phyloP scores from a whole-genome alignment of 371 early-diverging fungal species.

The Parasitella parasitica region DNA sequence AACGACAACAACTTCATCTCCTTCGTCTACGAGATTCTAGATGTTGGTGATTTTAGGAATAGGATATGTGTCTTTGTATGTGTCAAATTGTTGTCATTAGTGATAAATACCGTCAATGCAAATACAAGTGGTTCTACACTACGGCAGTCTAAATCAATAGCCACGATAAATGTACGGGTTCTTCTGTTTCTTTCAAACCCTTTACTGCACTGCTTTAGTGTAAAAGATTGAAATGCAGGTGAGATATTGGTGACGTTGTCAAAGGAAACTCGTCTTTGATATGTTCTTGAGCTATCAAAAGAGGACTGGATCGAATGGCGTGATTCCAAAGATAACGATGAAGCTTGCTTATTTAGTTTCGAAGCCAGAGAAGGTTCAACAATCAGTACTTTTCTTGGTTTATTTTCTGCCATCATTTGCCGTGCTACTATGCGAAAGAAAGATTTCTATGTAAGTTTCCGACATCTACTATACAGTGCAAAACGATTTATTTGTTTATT shows the following conservation, averaged over 20 bases:
- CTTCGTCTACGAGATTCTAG: constrained; percentile 14
- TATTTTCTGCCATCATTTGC: not conserved
- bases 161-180: constrained; percentile 26
- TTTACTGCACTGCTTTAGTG: constrained; percentile 16
- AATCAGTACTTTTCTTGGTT: not conserved
- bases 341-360: not conserved
- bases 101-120: constrained; percentile 22
- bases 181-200: constrained; percentile 17
- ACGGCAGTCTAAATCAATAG: constrained; percentile 22
- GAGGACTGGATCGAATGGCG: constrained; percentile 1
- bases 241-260: constrained; percentile 19
- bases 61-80: not conserved
- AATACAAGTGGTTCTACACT: constrained; percentile 14
- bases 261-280: constrained; percentile 30
- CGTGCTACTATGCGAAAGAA: not conserved
- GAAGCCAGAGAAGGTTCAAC: not conserved
- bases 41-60: too few species aligned
- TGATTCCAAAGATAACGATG: not conserved
- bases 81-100: too few species aligned
- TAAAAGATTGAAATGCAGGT: constrained; percentile 14
- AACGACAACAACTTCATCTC: constrained; percentile 14
- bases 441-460: not conserved
- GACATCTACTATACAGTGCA: too few species aligned
- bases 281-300: not conserved
- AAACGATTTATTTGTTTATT: not conserved